phyloP scores from a whole-genome alignment of 495 filamentous ascomycete genomes.

The Schizothecium vesticola region DNA sequence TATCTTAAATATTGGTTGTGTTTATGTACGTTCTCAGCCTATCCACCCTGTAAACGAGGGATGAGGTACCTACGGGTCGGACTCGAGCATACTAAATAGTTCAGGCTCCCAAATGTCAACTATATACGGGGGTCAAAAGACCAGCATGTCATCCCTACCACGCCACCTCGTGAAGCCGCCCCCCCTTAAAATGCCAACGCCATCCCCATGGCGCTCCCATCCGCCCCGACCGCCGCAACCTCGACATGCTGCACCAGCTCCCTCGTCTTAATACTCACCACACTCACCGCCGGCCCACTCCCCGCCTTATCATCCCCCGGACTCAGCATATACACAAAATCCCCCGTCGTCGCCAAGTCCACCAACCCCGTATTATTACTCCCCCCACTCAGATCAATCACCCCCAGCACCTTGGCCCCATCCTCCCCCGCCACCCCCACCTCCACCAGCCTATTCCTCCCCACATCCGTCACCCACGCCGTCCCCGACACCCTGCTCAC shows the following conservation, averaged over 20 bases:
- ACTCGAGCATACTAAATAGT: too few species aligned
- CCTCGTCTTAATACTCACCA: conserved; percentile 42
- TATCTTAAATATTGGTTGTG: too few species aligned
- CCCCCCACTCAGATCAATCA: conserved; percentile 30
- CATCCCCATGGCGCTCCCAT: conserved; percentile 32
- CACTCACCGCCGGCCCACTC: conserved; percentile 38
- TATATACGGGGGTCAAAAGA: too few species aligned
- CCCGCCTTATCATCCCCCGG: conserved; percentile 44
- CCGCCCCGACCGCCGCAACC: conserved; percentile 22
- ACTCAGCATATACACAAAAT: conserved; percentile 50
- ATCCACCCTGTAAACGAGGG: too few species aligned
- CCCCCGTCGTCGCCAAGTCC: conserved; percentile 48
- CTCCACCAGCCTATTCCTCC: conserved; percentile 48
- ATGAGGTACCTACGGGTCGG: too few species aligned
- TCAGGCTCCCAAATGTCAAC: too few species aligned
- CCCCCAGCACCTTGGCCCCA: conserved; percentile 38
- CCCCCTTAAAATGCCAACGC: conserved; percentile 1
- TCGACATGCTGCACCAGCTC: conserved; percentile 40
- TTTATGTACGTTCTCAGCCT: too few species aligned
- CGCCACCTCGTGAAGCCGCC: too few species aligned
- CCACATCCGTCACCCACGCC: conserved; percentile 53
- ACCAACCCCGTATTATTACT: conserved; percentile 49
- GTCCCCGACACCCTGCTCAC: conserved; percentile 36
- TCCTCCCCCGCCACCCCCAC: conserved; percentile 27
- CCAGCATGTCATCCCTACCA: too few species aligned